A percentile compares a stretch with the other conserved stretches of the same genome.
Conservation (phyloP, 2,329 filamentous ascomycete species). For the Verticillium dahliae region DNA sequence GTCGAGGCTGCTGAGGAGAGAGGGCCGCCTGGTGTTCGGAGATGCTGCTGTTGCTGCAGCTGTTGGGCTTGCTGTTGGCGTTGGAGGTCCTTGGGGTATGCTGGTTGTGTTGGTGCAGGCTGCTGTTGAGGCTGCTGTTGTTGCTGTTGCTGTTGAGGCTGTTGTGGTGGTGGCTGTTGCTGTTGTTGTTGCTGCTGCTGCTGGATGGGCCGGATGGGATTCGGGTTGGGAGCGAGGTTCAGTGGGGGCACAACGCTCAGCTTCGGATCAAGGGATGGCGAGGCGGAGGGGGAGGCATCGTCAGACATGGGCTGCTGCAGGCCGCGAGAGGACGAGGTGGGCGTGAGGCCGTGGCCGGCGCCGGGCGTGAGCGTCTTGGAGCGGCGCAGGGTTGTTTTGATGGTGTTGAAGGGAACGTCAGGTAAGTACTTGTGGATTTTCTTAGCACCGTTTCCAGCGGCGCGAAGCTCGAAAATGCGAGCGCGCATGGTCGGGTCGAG, state of each 20-base stretch:
- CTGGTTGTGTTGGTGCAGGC: background rate
- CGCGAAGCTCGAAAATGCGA: constrained; percentile 3
- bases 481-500: constrained; percentile 2
- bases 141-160: background rate
- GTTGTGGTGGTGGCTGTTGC: background rate
- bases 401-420: constrained; percentile 4
- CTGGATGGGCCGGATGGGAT: background rate
- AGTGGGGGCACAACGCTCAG: background rate
- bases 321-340: background rate
- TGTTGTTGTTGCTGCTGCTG: background rate
- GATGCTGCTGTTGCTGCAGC: background rate
- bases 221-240: background rate
- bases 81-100: background rate
- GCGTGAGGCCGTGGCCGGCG: background rate
- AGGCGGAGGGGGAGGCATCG: constrained; percentile 1
- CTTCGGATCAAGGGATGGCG: background rate
- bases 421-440: constrained; percentile 2
- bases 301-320: background rate
- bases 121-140: background rate
- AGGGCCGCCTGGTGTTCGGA: background rate
- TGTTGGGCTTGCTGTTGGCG: background rate
- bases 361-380: background rate
- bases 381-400: constrained; percentile 2
- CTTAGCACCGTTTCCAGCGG: constrained; percentile 1
- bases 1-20: background rate